Percentiles rank a stretch among this genome's conserved stretches.
Evolutionary conservation across 768 basidiomycete species (phyloP).

Genomic region (Thelephora ganbajun): DNA sequence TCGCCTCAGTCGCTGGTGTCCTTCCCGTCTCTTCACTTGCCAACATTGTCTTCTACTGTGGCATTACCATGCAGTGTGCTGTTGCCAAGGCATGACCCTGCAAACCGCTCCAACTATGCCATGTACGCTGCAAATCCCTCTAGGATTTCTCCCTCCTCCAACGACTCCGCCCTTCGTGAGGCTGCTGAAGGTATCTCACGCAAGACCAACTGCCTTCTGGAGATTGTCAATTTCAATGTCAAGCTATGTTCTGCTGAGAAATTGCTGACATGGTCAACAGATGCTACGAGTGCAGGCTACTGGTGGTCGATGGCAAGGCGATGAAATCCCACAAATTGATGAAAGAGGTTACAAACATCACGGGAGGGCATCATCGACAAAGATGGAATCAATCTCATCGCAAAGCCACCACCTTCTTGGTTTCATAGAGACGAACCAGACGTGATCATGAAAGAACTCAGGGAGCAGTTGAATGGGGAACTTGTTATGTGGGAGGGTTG

Average conservation of each 20-base stretch:
- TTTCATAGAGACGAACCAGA: no score
- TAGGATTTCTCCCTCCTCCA: conserved; percentile 25
- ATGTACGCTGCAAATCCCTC: conserved; percentile 32
- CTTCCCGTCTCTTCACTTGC: conserved; percentile 25
- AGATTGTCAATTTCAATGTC: conserved; percentile 95
- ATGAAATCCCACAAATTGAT: no score
- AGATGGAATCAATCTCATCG: no score
- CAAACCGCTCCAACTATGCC: conserved; percentile 25
- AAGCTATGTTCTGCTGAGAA: conserved; percentile 37
- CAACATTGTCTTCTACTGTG: conserved; percentile 29
- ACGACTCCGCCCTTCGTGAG: conserved; percentile 39
- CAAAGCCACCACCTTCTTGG: no score
- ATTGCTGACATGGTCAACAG: conserved; percentile 78
- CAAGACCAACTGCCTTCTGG: conserved; percentile 71
- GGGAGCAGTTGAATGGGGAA: no score
- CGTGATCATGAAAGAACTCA: no score
- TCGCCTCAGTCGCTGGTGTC: conserved; percentile 31
- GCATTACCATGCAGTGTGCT: conserved; percentile 33
- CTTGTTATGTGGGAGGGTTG: no score
- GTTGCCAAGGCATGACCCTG: conserved; percentile 25
- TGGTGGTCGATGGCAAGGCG: no score
- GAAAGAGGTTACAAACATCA: no score
- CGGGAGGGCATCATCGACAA: no score
- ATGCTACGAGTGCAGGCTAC: no score
- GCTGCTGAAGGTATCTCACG: conserved; percentile 85